Conservation (phyloP, 257 asterid genomes). For the Lantana camara region DNA sequence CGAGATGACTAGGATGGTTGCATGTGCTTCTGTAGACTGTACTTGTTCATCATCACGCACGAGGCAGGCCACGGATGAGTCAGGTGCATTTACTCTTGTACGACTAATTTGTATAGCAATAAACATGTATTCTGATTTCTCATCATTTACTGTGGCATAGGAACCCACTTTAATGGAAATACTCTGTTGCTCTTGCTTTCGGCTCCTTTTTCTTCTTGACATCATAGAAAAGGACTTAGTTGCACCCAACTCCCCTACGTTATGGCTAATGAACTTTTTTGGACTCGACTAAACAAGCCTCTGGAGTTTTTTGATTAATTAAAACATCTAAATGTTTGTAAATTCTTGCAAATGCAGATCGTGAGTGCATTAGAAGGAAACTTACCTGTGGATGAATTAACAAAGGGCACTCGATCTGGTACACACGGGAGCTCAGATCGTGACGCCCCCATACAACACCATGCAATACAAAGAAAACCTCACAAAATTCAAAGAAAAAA, state of each 20-base stretch:
- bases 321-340: not conserved
- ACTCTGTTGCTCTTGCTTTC: too few species aligned
- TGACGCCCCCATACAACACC: conserved; percentile 54
- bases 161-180: too few species aligned
- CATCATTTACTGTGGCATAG: too few species aligned
- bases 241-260: too few species aligned
- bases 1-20: conserved; percentile 82
- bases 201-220: too few species aligned
- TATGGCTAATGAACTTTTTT: too few species aligned
- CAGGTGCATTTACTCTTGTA: conserved; percentile 62
- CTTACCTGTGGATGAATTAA: conserved; percentile 56
- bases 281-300: not conserved
- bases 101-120: too few species aligned
- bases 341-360: conserved; percentile 42
- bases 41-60: conserved; percentile 82
- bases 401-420: conserved; percentile 47
- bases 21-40: conserved; percentile 91
- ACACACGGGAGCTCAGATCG: conserved; percentile 64
- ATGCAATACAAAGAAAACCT: conserved; percentile 88
- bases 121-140: too few species aligned
- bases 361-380: conserved; percentile 74
- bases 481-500: conserved; percentile 62
- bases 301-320: not conserved
- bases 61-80: conserved; percentile 79
- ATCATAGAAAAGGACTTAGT: too few species aligned